Evolutionary conservation across 495 filamentous ascomycete genomes (phyloP).

Genomic region (Annulohypoxylon bovei): DNA sequence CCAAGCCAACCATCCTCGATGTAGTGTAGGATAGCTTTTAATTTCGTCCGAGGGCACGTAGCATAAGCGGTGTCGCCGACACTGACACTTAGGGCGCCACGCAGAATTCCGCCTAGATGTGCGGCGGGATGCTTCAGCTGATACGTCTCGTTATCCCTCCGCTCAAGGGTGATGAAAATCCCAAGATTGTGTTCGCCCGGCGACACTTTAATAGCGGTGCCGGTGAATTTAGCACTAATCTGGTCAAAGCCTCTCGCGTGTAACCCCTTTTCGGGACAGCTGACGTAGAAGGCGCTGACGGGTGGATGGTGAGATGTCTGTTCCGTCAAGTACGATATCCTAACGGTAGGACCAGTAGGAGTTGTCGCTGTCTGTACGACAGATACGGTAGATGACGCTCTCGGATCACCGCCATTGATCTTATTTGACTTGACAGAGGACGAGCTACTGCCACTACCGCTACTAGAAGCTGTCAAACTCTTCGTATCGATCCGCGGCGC

Average conservation of each 20-base stretch:
- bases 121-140: constrained; percentile 93
- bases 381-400: constrained; percentile 55
- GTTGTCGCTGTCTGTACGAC: constrained; percentile 53
- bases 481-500: constrained; percentile 60
- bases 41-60: constrained; percentile 83
- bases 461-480: constrained; percentile 37
- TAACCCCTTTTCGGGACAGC: constrained; percentile 91
- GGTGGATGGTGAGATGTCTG: constrained; percentile 99
- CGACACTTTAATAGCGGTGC: constrained; percentile 88
- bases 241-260: constrained; percentile 93
- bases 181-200: constrained; percentile 94
- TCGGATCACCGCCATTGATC: constrained; percentile 36
- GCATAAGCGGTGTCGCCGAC: constrained; percentile 89
- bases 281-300: constrained; percentile 94
- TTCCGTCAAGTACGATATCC: constrained; percentile 92
- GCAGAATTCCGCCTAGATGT: constrained; percentile 87
- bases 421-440: constrained; percentile 62
- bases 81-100: constrained; percentile 82
- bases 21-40: constrained; percentile 92
- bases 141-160: constrained; percentile 86
- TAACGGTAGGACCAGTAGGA: constrained; percentile 65
- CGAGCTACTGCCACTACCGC: constrained; percentile 54
- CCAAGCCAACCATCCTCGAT: constrained; percentile 95
- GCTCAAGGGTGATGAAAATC: constrained; percentile 89
- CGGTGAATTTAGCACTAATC: constrained; percentile 96